Percentiles rank a stretch among this genome's conserved stretches.
These are phyloP conservation scores for Cadophora malorum DNA, from an alignment of 2,329 filamentous ascomycete species.

Conservation along the genomic window DNA sequence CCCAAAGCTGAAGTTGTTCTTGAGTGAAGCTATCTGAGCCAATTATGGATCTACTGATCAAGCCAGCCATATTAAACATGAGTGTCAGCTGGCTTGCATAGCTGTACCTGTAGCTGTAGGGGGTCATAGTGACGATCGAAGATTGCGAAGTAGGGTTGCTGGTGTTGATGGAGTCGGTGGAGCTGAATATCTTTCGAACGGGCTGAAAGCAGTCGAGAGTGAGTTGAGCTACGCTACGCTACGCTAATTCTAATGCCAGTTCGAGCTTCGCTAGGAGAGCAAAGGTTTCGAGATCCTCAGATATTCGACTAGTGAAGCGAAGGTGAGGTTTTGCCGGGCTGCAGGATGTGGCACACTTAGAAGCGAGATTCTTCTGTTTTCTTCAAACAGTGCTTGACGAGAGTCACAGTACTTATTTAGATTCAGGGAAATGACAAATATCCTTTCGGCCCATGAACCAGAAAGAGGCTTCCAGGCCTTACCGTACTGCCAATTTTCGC, in stretches of 20 bases:
- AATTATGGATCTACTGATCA: not conserved
- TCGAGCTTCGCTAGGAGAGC: not conserved
- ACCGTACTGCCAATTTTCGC: not conserved
- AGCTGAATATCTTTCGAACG: too few relatives aligned
- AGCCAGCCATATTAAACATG: constrained; percentile 11
- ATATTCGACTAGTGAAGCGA: not conserved
- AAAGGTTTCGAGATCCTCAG: not conserved
- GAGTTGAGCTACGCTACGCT: not conserved
- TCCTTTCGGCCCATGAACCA: not conserved
- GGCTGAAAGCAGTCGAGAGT: not conserved
- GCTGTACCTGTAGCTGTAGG: not conserved
- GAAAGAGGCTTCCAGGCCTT: not conserved
- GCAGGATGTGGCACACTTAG: not conserved
- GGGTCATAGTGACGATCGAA: not conserved
- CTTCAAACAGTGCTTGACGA: not conserved
- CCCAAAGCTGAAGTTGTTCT: constrained; percentile 12
- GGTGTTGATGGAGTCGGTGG: not conserved
- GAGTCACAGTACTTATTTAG: not conserved
- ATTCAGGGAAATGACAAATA: not conserved
- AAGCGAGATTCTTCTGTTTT: not conserved
- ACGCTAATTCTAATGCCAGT: too few relatives aligned
- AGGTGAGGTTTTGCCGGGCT: not conserved
- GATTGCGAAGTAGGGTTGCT: not conserved
- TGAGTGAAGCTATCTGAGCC: not conserved
- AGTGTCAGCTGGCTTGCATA: constrained; percentile 15